Base-by-base conservation (phyloP, 2,329 filamentous ascomycete species). In the Ciborinia camelliae region DNA sequence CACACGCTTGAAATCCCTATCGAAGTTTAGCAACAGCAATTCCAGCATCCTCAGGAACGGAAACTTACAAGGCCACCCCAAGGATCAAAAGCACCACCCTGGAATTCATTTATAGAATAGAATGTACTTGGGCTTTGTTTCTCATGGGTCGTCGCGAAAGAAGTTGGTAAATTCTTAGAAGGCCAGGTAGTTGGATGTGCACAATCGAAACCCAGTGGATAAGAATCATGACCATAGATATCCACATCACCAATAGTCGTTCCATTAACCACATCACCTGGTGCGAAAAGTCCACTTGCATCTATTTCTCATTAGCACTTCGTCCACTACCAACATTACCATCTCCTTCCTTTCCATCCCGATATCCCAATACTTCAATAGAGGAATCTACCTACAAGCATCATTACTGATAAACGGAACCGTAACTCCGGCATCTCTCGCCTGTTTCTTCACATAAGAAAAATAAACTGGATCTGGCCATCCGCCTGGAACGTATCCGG, bases 331-430 rank as follows among this genome's bases (percentile, higher is more conserved):
- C 3, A 50, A 23, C 39, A 43, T 14, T 15, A 12, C 10, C 5
- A 59, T 20, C 1, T 9, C 15, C 18, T 10, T 26, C 37, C 10
- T 14, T 30, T 23, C 55, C 14, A 26, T 30, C 7, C 43, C 12
- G 6, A 20, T 58, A 26, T 35, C n/a, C 20, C 28, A 47, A 18
- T 15, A n/a, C 18, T 18, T 6, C 4, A 15, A 26, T 26, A 39
- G n/a, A 15, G 26, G 47, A 39, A n/a, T 5, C 10, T 35, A 68
- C 71, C 66, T 66, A 73, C 72, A 72, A 28, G 86, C 88, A 73
- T 94, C 90, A 66, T 93, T 94, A 76, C 79, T 90, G 65, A 94
- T 89, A 26, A 91, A 80, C 0, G 91, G 91, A 0, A 95, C 85
- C 0, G 90, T 81, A 51, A 95, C 85, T 0, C 90, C 90, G 0